Percentiles rank a stretch among this genome's conserved stretches.
phyloP scores from a whole-genome alignment of 176 grass and related monocot species.

The Alloteropsis semialata region DNA sequence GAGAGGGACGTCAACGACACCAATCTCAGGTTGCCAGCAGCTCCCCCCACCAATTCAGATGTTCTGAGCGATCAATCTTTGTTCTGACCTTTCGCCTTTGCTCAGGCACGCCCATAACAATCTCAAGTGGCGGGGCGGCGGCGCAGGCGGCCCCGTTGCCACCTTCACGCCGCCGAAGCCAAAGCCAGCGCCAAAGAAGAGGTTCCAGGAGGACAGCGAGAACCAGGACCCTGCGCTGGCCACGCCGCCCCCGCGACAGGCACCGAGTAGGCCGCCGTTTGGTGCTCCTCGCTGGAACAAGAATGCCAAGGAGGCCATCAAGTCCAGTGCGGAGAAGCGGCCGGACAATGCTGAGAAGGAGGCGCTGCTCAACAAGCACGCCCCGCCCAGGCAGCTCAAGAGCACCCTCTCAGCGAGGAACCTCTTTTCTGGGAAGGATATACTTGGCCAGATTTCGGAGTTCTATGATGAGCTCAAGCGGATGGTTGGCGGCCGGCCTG shows the following conservation, averaged over 20 bases:
- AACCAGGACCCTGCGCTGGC: slow-evolving; percentile 76
- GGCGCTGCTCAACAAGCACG: slow-evolving; percentile 47
- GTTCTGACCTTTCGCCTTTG: slow-evolving; percentile 27
- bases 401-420: slow-evolving; percentile 97
- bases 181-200: slow-evolving; percentile 50
- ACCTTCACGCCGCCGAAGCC: slow-evolving; percentile 35
- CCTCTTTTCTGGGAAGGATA: slow-evolving; percentile 87
- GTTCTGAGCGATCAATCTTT: not conserved
- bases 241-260: slow-evolving; percentile 37
- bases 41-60: not conserved
- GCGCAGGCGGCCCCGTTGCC: slow-evolving; percentile 22
- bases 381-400: slow-evolving; percentile 57
- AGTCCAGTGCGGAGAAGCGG: slow-evolving; percentile 73
- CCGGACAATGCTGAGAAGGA: slow-evolving; percentile 45
- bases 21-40: slow-evolving; percentile 48
- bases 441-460: slow-evolving; percentile 86
- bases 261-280: slow-evolving; percentile 37
- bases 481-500: slow-evolving; percentile 50
- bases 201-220: slow-evolving; percentile 64
- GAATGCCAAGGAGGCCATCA: slow-evolving; percentile 73
- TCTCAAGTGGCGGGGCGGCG: slow-evolving; percentile 61
- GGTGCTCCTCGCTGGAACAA: slow-evolving; percentile 54
- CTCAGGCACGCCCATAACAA: slow-evolving; percentile 56
- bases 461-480: slow-evolving; percentile 94
- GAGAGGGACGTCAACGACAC: slow-evolving; percentile 47